Conservation (phyloP, 2,329 filamentous ascomycete species). For the Aspergillus versicolor region DNA sequence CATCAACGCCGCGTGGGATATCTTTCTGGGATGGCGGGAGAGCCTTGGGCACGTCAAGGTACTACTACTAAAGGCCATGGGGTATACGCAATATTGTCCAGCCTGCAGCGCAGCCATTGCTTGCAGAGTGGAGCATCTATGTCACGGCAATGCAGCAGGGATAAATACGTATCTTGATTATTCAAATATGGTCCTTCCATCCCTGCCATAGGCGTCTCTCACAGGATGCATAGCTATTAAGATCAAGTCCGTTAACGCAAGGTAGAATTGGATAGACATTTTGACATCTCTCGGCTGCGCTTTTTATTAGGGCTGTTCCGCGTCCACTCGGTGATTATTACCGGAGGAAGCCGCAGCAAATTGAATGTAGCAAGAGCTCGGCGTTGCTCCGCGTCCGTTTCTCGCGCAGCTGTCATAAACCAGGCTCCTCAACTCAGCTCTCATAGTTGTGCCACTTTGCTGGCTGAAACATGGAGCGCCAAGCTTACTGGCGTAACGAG, state of each 20-base stretch:
- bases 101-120: background rate
- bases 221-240: background rate
- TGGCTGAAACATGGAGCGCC: background rate
- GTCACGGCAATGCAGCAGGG: conserved; percentile 1
- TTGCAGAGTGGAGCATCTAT: background rate
- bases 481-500: background rate
- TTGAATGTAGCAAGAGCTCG: background rate
- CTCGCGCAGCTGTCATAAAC: background rate
- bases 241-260: background rate
- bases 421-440: background rate
- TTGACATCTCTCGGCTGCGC: background rate
- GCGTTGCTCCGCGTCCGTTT: background rate
- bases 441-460: background rate
- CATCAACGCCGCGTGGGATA: background rate
- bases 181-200: background rate
- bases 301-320: background rate
- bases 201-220: background rate
- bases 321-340: background rate
- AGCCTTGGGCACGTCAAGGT: conserved; percentile 15
- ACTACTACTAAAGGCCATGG: no score
- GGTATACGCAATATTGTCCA: background rate
- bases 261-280: background rate
- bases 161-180: background rate
- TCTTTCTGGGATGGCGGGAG: conserved; percentile 17
- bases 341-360: background rate